phyloP scores from a whole-genome alignment of 306 rosid genomes.

The Rosa persica region DNA sequence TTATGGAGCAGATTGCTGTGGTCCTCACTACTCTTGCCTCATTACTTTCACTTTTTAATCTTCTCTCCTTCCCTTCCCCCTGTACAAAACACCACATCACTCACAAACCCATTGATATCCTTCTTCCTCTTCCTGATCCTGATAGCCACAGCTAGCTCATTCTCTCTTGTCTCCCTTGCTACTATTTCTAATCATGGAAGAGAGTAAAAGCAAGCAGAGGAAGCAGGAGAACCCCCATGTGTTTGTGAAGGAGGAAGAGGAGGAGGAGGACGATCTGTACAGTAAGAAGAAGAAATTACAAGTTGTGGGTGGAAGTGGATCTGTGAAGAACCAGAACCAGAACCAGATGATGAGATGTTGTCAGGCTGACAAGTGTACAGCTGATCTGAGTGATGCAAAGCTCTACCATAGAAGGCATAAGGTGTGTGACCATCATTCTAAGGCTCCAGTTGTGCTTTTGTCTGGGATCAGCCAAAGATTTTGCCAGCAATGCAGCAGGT shows the following conservation, averaged over 20 bases:
- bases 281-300: constrained; percentile 39
- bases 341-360: constrained; percentile 39
- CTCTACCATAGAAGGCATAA: constrained; percentile 61
- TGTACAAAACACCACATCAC: background rate
- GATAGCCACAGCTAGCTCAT: background rate
- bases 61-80: background rate
- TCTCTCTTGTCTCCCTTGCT: background rate
- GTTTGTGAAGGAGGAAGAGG: constrained; percentile 22
- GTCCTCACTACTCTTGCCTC: constrained; percentile 41
- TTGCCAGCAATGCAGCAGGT: constrained; percentile 94
- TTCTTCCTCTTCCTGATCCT: constrained; percentile 12
- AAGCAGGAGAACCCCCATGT: constrained; percentile 23
- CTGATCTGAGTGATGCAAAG: constrained; percentile 60
- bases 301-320: constrained; percentile 20
- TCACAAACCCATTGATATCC: constrained; percentile 13
- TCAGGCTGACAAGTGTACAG: constrained; percentile 65
- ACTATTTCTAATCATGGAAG: constrained; percentile 23
- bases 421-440: constrained; percentile 68
- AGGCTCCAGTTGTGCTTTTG: constrained; percentile 65
- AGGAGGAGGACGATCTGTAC: constrained; percentile 21
- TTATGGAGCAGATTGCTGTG: constrained; percentile 35
- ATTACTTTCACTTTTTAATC: background rate
- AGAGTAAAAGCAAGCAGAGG: constrained; percentile 27
- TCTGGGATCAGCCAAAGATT: constrained; percentile 56
- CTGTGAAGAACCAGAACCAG: constrained; percentile 22